A percentile compares a stretch with the other conserved stretches of the same genome.
Conservation (phyloP, 495 filamentous ascomycete genomes). For the Penicillium maclennaniae region DNA sequence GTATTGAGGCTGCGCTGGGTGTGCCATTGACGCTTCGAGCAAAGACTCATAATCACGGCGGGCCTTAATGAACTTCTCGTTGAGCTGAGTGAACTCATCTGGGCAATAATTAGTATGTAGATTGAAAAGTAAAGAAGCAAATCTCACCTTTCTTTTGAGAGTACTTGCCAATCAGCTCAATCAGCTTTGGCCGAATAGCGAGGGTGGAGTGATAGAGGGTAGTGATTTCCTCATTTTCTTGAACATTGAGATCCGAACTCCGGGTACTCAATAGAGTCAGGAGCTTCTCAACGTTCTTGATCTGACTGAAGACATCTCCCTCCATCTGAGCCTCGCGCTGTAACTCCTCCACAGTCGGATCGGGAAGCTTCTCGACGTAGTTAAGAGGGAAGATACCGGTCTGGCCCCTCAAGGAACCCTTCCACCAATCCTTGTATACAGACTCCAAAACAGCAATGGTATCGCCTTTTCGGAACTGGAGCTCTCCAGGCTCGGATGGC, state of each 20-base stretch:
- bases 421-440: constrained; percentile 99
- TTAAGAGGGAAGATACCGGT: constrained; percentile 98
- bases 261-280: constrained; percentile 92
- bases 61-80: constrained; percentile 99
- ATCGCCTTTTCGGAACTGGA: constrained; percentile 95
- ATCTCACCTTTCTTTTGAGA: constrained; percentile 92
- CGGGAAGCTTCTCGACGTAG: constrained; percentile 95
- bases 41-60: constrained; percentile 92
- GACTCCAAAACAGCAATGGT: constrained; percentile 96
- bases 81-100: constrained; percentile 98
- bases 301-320: constrained; percentile 94
- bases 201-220: constrained; percentile 90
- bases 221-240: constrained; percentile 91
- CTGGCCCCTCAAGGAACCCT: constrained; percentile 86
- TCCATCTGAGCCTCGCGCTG: constrained; percentile 97
- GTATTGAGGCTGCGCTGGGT: constrained; percentile 72
- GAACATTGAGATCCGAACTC: constrained; percentile 77
- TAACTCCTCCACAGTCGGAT: constrained; percentile 90
- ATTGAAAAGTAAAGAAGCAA: neutral
- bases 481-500: constrained; percentile 87
- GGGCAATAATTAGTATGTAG: constrained; percentile 15
- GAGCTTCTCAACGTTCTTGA: constrained; percentile 97
- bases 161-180: constrained; percentile 98
- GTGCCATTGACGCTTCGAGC: constrained; percentile 94
- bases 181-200: constrained; percentile 92